Evolutionary conservation across 2,329 filamentous ascomycete species (phyloP).

Genomic region (Calonectria leucothoes): DNA sequence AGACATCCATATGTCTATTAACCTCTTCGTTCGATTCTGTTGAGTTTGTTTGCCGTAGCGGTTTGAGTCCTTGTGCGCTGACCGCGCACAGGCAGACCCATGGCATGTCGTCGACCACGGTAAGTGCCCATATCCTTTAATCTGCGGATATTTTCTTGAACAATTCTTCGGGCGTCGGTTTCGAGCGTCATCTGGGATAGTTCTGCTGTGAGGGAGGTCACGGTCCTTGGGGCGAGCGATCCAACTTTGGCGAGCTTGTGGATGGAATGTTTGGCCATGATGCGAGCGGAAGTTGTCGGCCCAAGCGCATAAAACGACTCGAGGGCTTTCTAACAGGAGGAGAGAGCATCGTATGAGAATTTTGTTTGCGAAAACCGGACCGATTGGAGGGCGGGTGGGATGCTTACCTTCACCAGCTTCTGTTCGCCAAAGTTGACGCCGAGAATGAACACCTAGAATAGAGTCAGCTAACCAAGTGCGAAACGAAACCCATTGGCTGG

Average conservation of each 20-base stretch:
- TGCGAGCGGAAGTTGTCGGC: conserved; percentile 72
- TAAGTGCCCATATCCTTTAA: conserved; percentile 93
- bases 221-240: conserved; percentile 77
- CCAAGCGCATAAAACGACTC: conserved; percentile 90
- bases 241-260: conserved; percentile 85
- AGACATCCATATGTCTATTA: conserved; percentile 24
- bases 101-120: conserved; percentile 89
- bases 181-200: conserved; percentile 94
- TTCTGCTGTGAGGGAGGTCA: conserved; percentile 85
- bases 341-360: conserved; percentile 24
- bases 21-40: conserved; percentile 60
- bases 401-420: conserved; percentile 82
- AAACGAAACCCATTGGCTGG: neutral
- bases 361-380: neutral
- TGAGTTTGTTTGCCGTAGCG: conserved; percentile 70
- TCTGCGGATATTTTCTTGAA: conserved; percentile 87
- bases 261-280: conserved; percentile 91
- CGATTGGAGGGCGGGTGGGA: neutral
- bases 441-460: conserved; percentile 80
- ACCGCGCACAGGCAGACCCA: conserved; percentile 90
- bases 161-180: conserved; percentile 81
- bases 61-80: conserved; percentile 87
- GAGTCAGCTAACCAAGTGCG: neutral
- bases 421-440: conserved; percentile 87
- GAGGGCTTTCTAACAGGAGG: conserved; percentile 71